A percentile compares a stretch with the other conserved stretches of the same genome.
Conservation (phyloP, 306 rosid species). For the Dalbergia oliveri region DNA sequence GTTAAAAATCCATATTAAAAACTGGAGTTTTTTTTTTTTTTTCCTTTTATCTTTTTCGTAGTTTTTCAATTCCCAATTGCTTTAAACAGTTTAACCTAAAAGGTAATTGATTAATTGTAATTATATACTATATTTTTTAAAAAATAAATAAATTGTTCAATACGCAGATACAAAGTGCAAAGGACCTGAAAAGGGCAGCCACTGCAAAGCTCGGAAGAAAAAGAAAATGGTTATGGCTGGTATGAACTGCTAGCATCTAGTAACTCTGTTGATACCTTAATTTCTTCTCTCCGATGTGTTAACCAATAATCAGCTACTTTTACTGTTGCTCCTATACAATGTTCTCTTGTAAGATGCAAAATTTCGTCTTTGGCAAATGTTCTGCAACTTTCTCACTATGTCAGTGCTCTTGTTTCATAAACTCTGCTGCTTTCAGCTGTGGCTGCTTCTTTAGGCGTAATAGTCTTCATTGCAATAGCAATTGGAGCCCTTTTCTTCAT, state of each 20-base stretch:
- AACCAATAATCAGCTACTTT: neutral
- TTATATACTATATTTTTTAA: no score
- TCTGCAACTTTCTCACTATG: neutral
- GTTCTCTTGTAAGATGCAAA: neutral
- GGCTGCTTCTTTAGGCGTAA: conserved; percentile 40
- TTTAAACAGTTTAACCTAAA: neutral
- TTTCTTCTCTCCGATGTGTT: neutral
- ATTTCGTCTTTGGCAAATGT: neutral
- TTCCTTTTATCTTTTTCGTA: neutral
- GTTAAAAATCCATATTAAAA: neutral
- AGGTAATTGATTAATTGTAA: neutral
- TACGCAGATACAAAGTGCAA: conserved; percentile 38
- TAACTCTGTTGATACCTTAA: neutral
- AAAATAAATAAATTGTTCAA: neutral
- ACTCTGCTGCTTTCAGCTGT: conserved; percentile 23
- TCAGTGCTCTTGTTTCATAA: neutral
- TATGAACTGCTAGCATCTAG: neutral
- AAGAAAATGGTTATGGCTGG: conserved; percentile 47
- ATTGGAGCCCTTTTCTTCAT: conserved; percentile 43
- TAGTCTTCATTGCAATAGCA: neutral
- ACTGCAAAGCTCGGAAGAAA: conserved; percentile 49
- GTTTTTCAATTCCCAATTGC: neutral
- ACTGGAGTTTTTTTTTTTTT: neutral
- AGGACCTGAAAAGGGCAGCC: conserved; percentile 42
- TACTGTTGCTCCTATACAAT: neutral